Evolutionary conservation across 2,329 filamentous ascomycete genomes (phyloP).

Genomic region (Colletotrichum spaethianum): DNA sequence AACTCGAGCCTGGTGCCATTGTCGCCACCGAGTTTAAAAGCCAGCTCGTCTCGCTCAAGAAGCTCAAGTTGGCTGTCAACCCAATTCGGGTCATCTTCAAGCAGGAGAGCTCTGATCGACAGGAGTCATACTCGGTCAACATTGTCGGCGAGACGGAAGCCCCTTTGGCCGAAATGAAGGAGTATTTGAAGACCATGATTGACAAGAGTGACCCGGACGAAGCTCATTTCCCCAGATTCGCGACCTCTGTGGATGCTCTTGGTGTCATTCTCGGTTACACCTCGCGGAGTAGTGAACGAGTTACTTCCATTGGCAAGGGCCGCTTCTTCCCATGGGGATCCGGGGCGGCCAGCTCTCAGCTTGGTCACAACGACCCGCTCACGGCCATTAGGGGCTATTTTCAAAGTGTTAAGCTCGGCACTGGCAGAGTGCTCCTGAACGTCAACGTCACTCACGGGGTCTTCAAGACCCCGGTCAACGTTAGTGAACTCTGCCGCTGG

Average conservation of each 20-base stretch:
- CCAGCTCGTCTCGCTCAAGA: constrained; percentile 58
- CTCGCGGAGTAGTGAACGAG: constrained; percentile 53
- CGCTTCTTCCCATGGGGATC: constrained; percentile 63
- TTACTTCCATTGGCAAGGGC: constrained; percentile 60
- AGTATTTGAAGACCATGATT: constrained; percentile 60
- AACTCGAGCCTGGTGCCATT: constrained; percentile 48
- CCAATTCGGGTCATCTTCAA: constrained; percentile 54
- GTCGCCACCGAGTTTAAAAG: constrained; percentile 67
- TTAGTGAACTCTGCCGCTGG: constrained; percentile 47
- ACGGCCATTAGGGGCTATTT: constrained; percentile 67
- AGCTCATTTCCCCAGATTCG: constrained; percentile 62
- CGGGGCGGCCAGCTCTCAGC: constrained; percentile 44
- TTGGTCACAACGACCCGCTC: constrained; percentile 51
- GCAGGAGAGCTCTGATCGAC: constrained; percentile 48
- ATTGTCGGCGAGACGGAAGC: constrained; percentile 58
- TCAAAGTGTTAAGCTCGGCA: constrained; percentile 67
- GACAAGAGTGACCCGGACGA: constrained; percentile 53
- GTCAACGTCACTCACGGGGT: constrained; percentile 68
- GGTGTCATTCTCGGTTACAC: constrained; percentile 65
- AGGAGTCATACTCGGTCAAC: constrained; percentile 56
- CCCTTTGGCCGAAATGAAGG: constrained; percentile 56
- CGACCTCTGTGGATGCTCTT: constrained; percentile 64
- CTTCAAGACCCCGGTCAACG: constrained; percentile 59
- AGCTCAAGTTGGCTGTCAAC: constrained; percentile 53
- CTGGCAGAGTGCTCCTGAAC: constrained; percentile 68